Percentiles rank a stretch among this genome's conserved stretches.
Evolutionary conservation across 352 stramenopile genomes (phyloP).

Genomic region (Ophiocytium majus): DNA sequence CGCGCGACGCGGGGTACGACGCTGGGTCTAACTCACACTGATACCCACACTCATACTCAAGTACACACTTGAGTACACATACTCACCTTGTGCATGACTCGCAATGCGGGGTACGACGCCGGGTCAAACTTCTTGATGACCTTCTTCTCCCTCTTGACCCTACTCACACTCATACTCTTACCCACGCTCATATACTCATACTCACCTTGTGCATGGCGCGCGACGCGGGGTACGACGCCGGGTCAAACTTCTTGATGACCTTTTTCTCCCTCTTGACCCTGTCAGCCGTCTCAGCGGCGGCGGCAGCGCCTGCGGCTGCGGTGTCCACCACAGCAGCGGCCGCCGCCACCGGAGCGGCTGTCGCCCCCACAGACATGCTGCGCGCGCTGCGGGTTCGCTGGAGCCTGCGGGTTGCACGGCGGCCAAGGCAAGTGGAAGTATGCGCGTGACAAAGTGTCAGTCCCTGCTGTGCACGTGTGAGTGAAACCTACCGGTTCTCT

Average conservation of each 20-base stretch:
- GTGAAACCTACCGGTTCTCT: no score
- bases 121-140: conserved; percentile 28
- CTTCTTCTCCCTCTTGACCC: no score
- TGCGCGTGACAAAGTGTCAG: no score
- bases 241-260: conserved; percentile 39
- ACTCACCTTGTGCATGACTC: conserved; percentile 37
- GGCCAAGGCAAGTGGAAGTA: no score
- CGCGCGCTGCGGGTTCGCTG: background rate
- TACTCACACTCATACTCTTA: no score
- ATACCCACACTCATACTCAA: no score
- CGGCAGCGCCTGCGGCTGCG: no score
- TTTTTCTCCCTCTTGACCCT: background rate
- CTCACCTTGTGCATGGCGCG: conserved; percentile 44
- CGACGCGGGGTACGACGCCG: conserved; percentile 39
- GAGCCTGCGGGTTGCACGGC: background rate
- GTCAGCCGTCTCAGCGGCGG: background rate
- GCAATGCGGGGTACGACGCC: background rate
- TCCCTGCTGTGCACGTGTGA: no score
- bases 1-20: background rate
- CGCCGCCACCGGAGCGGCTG: background rate
- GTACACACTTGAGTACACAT: no score
- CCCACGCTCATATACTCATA: no score
- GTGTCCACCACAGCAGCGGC: background rate
- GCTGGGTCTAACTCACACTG: background rate
- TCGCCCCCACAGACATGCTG: background rate